phyloP scores from a whole-genome alignment of 2,329 filamentous ascomycete genomes.

The Fusarium hostae region DNA sequence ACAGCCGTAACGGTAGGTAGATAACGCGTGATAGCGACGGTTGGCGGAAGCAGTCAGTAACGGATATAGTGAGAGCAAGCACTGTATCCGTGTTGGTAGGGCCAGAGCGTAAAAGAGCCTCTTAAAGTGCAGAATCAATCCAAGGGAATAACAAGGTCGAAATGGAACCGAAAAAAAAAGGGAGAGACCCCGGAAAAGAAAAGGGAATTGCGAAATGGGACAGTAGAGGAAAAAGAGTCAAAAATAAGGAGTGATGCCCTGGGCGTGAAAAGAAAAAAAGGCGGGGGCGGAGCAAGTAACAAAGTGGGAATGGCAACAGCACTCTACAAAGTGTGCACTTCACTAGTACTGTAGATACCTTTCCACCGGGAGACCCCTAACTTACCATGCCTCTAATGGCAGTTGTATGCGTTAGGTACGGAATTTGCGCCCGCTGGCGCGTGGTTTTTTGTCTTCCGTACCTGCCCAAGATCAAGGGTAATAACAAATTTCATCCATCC shows the following conservation, averaged over 20 bases:
- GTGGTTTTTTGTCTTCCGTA: conserved; percentile 28
- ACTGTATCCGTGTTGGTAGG: not conserved
- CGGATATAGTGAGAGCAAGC: conserved; percentile 2
- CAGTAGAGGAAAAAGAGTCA: conserved; percentile 34
- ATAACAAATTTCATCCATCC: conserved; percentile 17
- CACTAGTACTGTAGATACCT: conserved; percentile 14
- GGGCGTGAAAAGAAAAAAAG: conserved; percentile 39
- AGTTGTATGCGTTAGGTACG: conserved; percentile 33
- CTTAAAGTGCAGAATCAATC: not conserved
- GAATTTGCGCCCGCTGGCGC: conserved; percentile 24
- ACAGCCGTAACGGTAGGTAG: not conserved
- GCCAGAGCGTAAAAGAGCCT: conserved; percentile 6
- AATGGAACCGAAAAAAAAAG: conserved; percentile 8
- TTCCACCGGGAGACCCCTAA: conserved; percentile 21
- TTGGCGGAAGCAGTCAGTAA: not conserved
- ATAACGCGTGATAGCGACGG: not conserved
- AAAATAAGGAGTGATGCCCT: conserved; percentile 28
- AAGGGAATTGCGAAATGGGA: conserved; percentile 41
- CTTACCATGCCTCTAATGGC: conserved; percentile 37
- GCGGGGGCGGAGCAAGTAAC: conserved; percentile 43
- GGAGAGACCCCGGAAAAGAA: conserved; percentile 43
- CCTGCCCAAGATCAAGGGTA: conserved; percentile 17
- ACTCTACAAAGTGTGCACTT: conserved; percentile 6
- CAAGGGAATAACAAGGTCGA: conserved; percentile 38
- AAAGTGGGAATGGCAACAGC: conserved; percentile 16